Evolutionary conservation across 805 yeast species (phyloP).

Genomic region (Teunomyces cretensis): DNA sequence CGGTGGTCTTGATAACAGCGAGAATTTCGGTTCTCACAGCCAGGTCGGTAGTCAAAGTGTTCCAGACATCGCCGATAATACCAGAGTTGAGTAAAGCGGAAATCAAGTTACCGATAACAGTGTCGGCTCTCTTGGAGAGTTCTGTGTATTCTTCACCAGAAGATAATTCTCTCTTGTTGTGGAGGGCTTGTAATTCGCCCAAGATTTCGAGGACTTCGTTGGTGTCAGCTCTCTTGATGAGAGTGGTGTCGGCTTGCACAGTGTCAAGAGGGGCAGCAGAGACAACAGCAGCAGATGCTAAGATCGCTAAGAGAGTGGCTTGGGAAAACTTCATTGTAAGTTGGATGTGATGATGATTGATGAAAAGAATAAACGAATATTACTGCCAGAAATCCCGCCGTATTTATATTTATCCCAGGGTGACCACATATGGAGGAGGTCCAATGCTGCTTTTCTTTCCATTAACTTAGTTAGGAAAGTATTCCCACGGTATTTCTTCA

Average conservation of each 20-base stretch:
- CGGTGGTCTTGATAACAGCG: slow-evolving; percentile 29
- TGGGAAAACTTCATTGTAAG: slow-evolving; percentile 41
- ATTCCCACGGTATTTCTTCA: slow-evolving; percentile 3
- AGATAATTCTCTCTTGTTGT: slow-evolving; percentile 35
- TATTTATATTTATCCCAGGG: neutral
- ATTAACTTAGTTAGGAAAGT: slow-evolving; percentile 9
- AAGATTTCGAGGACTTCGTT: slow-evolving; percentile 33
- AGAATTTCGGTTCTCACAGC: slow-evolving; percentile 25
- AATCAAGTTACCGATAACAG: slow-evolving; percentile 34
- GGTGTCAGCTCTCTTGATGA: slow-evolving; percentile 37
- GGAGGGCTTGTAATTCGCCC: slow-evolving; percentile 30
- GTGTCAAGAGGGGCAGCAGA: slow-evolving; percentile 29
- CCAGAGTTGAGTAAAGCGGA: slow-evolving; percentile 40
- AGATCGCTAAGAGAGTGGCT: slow-evolving; percentile 39
- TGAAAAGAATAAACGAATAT: neutral
- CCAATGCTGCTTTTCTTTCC: too few relatives aligned
- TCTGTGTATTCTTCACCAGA: slow-evolving; percentile 27
- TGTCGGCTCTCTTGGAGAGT: slow-evolving; percentile 36
- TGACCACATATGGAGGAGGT: neutral
- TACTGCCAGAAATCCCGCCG: neutral
- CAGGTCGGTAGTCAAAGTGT: slow-evolving; percentile 31
- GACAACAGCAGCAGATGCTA: slow-evolving; percentile 37
- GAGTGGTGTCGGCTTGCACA: slow-evolving; percentile 21
- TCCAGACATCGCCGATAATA: slow-evolving; percentile 35
- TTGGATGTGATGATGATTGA: neutral